Percentiles rank a stretch among this genome's conserved stretches.
Evolutionary conservation across 2,329 filamentous ascomycete genomes (phyloP).

Genomic region (Pseudogymnoascus sp.): DNA sequence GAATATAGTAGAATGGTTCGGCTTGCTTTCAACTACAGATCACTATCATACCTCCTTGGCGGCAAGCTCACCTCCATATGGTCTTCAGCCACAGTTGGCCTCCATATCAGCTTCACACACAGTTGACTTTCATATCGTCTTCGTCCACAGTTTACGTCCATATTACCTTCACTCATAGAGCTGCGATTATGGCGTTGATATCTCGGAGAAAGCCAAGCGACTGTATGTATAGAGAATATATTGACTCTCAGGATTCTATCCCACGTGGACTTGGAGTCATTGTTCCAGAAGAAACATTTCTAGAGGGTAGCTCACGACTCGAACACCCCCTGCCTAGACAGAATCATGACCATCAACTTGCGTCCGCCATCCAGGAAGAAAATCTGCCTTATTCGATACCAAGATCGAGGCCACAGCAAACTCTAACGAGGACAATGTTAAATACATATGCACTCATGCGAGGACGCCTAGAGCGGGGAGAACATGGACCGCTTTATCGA

Average conservation of each 20-base stretch:
- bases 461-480: background rate
- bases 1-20: background rate
- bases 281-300: background rate
- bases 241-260: background rate
- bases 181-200: background rate
- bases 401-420: background rate
- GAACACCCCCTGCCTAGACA: background rate
- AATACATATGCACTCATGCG: conserved; percentile 3
- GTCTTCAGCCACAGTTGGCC: background rate
- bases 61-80: background rate
- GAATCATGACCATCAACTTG: background rate
- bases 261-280: background rate
- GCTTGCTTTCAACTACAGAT: background rate
- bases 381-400: background rate
- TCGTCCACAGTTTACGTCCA: background rate
- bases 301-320: background rate
- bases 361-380: background rate
- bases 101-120: background rate
- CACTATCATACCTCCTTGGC: background rate
- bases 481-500: background rate
- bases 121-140: background rate
- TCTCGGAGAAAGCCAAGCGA: background rate
- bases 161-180: background rate
- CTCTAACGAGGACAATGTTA: background rate
- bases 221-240: background rate